phyloP scores from a whole-genome alignment of 2,329 filamentous ascomycete species.

The Myrmaecium sp. region DNA sequence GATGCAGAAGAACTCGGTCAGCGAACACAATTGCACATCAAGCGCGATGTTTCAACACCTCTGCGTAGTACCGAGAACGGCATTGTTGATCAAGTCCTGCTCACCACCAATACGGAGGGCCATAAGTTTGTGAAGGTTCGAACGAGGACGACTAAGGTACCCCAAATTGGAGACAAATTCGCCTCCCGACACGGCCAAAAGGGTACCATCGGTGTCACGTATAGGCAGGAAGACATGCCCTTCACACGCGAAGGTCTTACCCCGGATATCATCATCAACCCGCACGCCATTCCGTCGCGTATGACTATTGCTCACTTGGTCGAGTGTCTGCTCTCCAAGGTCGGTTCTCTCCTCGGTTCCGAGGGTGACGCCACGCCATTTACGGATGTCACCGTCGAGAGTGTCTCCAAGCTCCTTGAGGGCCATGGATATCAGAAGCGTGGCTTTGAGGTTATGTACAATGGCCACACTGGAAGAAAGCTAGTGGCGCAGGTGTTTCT shows the following conservation, averaged over 20 bases:
- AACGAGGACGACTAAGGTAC: constrained; percentile 92
- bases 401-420: constrained; percentile 69
- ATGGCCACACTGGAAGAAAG: constrained; percentile 91
- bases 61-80: constrained; percentile 91
- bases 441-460: constrained; percentile 97
- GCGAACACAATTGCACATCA: constrained; percentile 74
- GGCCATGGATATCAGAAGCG: constrained; percentile 91
- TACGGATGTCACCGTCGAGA: constrained; percentile 92
- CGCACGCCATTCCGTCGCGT: constrained; percentile 96
- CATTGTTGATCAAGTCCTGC: constrained; percentile 82
- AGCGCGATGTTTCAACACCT: constrained; percentile 90
- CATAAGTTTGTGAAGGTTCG: constrained; percentile 94
- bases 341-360: constrained; percentile 79
- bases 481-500: constrained; percentile 90
- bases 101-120: constrained; percentile 90
- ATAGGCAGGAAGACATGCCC: constrained; percentile 96
- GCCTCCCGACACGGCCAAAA: constrained; percentile 98
- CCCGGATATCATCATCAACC: constrained; percentile 96
- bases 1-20: constrained; percentile 90
- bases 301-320: constrained; percentile 99
- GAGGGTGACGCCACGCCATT: constrained; percentile 97
- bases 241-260: constrained; percentile 84
- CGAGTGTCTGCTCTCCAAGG: constrained; percentile 93
- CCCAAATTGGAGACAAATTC: constrained; percentile 98
- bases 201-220: constrained; percentile 97